Evolutionary conservation across 2,329 filamentous ascomycete species (phyloP), one percentile per base, ranked within the genome.

Genomic region (Tympanopsis confertula): DNA sequence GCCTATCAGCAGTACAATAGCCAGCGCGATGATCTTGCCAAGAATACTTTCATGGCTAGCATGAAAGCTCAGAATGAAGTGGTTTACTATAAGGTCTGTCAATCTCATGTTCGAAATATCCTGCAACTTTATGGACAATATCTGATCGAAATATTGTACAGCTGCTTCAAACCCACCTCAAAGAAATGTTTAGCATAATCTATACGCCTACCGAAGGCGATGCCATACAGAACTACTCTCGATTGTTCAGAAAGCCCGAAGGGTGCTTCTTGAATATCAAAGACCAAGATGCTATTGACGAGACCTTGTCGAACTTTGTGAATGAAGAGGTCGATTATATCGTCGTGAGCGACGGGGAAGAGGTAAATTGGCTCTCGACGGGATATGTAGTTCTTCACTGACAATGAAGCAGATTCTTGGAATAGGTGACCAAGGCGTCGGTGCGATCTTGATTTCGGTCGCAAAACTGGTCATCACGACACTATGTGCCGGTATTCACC

Each of bases 131-230:
- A 5, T 5, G 39, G 19, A 41, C 14, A 40, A 20, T 32, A 15
- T 36, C 7, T 12, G 15, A 13, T n/a, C 13, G 35, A 14, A 5
- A 18, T 5, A 5, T 22, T 5, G 14, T 20, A 32, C 42, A 86
- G 72, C 68, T 93, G 7, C 67, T 91, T 5, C 71, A 84, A 52
- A 75, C 83, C 4, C 80, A 94, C 48, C 60, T 94, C 15, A 78
- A 83, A 44, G 86, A 94, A 52, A 91, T 94, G 83, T 88, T 93
- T 51, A 77, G 80, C 29, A 65, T 94, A n/a, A 84, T 94, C 19
- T 94, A 94, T 52, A 94, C 87, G 0, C 87, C 87, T 0, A 94
- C 87, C 0, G 86, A 94, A 58, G 86, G 84, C 5, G 85, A 93
- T 29, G 87, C 87, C 0, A 94, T 94, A 37, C 75, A 85, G 46